These are phyloP conservation scores for Dendrobium catenatum DNA, from an alignment of 106 monocot genomes.

Conservation along the genomic window DNA sequence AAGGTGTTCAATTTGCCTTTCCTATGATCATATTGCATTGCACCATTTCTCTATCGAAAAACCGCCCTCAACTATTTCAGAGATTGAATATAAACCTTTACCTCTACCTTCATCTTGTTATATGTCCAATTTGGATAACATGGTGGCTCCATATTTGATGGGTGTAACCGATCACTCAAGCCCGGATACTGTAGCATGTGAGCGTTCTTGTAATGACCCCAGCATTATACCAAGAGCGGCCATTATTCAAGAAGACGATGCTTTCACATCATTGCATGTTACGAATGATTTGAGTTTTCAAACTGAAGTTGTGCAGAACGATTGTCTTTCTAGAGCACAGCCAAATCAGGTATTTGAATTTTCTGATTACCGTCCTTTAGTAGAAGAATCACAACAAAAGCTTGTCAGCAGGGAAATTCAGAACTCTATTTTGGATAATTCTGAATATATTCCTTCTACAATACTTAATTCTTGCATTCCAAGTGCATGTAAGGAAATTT, in stretches of 20 bases:
- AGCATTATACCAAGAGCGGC: background rate
- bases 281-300: background rate
- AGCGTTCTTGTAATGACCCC: background rate
- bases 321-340: background rate
- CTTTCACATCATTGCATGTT: background rate
- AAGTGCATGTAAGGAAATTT: background rate
- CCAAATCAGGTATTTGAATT: background rate
- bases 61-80: background rate
- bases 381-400: background rate
- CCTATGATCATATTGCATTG: background rate
- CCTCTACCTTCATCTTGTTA: background rate
- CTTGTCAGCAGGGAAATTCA: background rate
- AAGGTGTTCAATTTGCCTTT: background rate
- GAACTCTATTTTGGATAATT: background rate
- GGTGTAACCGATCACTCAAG: background rate
- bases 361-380: background rate
- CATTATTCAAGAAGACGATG: background rate
- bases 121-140: background rate
- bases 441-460: background rate
- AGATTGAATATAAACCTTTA: background rate
- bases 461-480: slow-evolving; percentile 1
- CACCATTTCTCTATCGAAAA: background rate
- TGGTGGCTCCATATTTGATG: background rate
- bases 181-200: background rate
- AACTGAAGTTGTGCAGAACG: background rate